Conservation (phyloP, 169 alveolate genomes). For the Plasmodium blacklocki region DNA sequence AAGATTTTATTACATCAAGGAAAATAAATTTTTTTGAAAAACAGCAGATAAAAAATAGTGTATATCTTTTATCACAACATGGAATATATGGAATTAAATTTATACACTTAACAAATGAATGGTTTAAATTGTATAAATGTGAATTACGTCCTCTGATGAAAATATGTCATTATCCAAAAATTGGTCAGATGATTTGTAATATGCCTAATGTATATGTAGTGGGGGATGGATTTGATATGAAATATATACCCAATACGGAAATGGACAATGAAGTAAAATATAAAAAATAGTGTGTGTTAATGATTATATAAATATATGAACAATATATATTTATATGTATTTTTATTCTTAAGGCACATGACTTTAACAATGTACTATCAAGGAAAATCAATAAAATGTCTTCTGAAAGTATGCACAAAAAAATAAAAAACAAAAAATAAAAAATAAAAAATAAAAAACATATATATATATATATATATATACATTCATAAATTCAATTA, state of each 20-base stretch:
- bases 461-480: neutral
- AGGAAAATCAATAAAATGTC: neutral
- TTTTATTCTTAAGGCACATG: slow-evolving; percentile 6
- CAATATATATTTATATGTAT: slow-evolving; percentile 2
- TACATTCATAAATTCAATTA: neutral
- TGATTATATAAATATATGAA: no score
- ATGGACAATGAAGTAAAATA: slow-evolving; percentile 9
- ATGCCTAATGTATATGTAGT: slow-evolving; percentile 57
- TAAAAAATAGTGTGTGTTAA: neutral
- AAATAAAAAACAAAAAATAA: neutral
- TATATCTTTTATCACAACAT: slow-evolving; percentile 33
- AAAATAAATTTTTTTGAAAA: slow-evolving; percentile 39
- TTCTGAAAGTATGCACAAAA: slow-evolving; percentile 30
- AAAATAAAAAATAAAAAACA: neutral
- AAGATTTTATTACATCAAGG: slow-evolving; percentile 55
- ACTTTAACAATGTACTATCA: slow-evolving; percentile 2
- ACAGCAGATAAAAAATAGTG: slow-evolving; percentile 23
- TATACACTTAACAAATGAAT: slow-evolving; percentile 56
- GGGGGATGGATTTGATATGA: slow-evolving; percentile 69
- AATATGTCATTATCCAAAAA: slow-evolving; percentile 32
- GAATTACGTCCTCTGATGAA: slow-evolving; percentile 71
- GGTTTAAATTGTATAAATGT: slow-evolving; percentile 69
- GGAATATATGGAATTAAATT: slow-evolving; percentile 75
- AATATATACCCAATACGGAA: slow-evolving; percentile 60
- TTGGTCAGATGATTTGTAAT: slow-evolving; percentile 55